A percentile compares a stretch with the other conserved stretches of the same genome.
These are phyloP conservation scores for Sporothrix curviconia DNA, from an alignment of 2,329 filamentous ascomycete species.

Conservation along the genomic window DNA sequence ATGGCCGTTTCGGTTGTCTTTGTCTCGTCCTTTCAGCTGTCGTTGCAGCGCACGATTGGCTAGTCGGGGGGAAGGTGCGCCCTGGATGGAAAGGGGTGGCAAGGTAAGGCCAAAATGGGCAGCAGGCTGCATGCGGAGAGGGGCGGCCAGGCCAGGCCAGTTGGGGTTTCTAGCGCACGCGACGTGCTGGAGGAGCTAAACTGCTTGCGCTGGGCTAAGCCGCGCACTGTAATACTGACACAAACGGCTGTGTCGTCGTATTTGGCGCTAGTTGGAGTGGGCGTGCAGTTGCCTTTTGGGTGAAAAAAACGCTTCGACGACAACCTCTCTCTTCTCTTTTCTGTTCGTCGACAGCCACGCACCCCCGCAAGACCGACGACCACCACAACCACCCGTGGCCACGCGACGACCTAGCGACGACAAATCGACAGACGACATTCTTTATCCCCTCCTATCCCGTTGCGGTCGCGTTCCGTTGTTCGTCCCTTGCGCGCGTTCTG, in stretches of 20 bases:
- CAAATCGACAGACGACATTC: background rate
- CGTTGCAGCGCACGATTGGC: too few relatives aligned
- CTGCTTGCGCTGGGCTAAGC: background rate
- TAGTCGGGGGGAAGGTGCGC: slow-evolving; percentile 4
- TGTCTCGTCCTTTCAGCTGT: too few relatives aligned
- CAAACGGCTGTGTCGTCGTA: too few relatives aligned
- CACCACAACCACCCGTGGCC: background rate
- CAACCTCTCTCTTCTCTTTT: background rate
- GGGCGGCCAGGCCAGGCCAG: too few relatives aligned
- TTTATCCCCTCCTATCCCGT: too few relatives aligned
- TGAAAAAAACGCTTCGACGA: too few relatives aligned
- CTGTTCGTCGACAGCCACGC: background rate
- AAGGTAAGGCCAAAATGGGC: background rate
- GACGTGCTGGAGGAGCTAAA: too few relatives aligned
- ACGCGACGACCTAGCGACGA: background rate
- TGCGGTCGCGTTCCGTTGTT: too few relatives aligned
- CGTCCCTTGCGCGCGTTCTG: background rate
- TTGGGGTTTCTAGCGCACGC: background rate
- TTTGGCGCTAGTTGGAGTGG: slow-evolving; percentile 4
- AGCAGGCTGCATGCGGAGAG: slow-evolving; percentile 5
- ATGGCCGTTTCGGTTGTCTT: too few relatives aligned
- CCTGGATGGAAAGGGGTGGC: background rate
- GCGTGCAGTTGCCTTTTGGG: too few relatives aligned
- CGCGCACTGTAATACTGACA: background rate
- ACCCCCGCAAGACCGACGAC: background rate